Evolutionary conservation across 2,329 filamentous ascomycete species (phyloP), one percentile per base, ranked within the genome.

Genomic region (Neocucurbitaria cava): DNA sequence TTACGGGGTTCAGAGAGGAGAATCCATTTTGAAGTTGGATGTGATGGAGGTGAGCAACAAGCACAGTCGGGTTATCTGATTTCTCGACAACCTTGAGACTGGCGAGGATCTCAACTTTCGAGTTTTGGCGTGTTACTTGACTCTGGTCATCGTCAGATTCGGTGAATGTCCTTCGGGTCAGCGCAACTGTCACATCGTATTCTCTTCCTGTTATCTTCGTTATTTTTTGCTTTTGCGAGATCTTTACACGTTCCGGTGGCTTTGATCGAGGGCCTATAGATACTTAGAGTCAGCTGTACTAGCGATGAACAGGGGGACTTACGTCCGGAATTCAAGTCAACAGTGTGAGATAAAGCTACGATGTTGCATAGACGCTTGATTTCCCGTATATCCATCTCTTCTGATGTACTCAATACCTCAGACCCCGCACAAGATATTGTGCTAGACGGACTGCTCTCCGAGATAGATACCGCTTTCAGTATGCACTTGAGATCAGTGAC

Each of bases 1-100:
- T 52, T 3, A 40, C 23, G 48, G 53, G 53, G 23, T 47, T 36
- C 15, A 51, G 39, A 7, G 40, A 23, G n/a, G 7, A 38, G 5
- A 38, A 21, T 38, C 35, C 35, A 31, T 31, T 31, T 1, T 31
- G 9, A 10, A 31, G 8, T 11, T 31, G 9, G 11, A 31, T 31
- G 28, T 15, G 28, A 31, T 11, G 28, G 5, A 31, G 28, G 9
- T 31, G 13, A 11, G 28, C 28, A 31, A 31, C 28, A 15, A 31
- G 28, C 11, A 31, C 13, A 11, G 28, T 31, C 28, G 28, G 28
- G 28, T 10, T 11, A 3, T 31, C 28, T 11, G 28, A 31, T 8
- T 31, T 7, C 28, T 31, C 5, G 13, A 31, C 9, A 11, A 31
- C 9, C 11, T 31, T 31, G 8, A 31, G 3, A 11, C 9, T 31